Base-by-base conservation (phyloP, 2,329 filamentous ascomycete species). In the Neurospora sp. region DNA sequence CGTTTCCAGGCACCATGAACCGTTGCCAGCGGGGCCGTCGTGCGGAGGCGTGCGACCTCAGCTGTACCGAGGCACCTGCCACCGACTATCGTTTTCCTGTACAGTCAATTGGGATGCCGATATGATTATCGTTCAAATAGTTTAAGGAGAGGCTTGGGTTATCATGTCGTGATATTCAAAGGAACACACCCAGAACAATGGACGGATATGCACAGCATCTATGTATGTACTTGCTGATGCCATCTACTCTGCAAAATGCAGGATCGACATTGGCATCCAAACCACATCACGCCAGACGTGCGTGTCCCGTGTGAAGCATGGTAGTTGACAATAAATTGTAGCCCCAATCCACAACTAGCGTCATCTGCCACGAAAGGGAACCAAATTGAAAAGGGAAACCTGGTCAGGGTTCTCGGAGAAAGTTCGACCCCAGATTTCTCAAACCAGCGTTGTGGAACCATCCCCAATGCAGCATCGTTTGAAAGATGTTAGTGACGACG, bases 1-100 rank as follows among this genome's bases (percentile, higher is more conserved):
- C 42, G 36, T 68, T 70, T 66, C n/a, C 33, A 67, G 19, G 38
- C n/a, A 38, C 43, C 36, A 62, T 33, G 7, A n/a, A n/a, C n/a
- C 52, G 11, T 17, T 33, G 52, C 23, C 52, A 36, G 52, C 52
- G 52, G 52, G 52, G 52, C 52, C 52, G 42, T 33, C n/a, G 38
- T 62, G 40, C 42, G 67, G 28, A 42, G 67, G 67, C n/a, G 42
- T 38, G 67, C 42, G 17, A 62, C 52, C 23, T 28, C 23, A 23
- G 23, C 23, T 39, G 43, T 36, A 52, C 69, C 69, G 69, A 70
- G 69, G 69, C 69, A 70, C 40, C 40, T n/a, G 40, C 7, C 42
- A 19, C 43, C 66, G 43, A 33, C 7, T 33, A 33, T 7, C 15
- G 23, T 33, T 33, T 62, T 62, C 52, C 52, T 62, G 52, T 33